Evolutionary conservation across 805 yeast genomes (phyloP), one percentile per base, ranked within the genome.

Genomic region (Saturnispora quitensis): DNA sequence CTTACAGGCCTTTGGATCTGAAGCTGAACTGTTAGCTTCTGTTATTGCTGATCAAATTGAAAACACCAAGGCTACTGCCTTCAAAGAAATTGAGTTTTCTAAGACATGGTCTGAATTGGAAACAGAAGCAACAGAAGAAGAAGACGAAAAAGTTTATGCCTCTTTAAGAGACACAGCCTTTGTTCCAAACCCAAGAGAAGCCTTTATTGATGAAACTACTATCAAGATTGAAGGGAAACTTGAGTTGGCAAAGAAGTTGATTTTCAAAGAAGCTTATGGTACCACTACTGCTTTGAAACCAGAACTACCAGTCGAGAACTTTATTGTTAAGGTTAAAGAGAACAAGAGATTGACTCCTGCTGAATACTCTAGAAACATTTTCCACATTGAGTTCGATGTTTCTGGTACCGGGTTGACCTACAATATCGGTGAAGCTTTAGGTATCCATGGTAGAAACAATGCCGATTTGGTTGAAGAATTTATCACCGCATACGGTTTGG

Each of bases 391-490:
- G 71, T 89, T 91, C 59, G 98, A 91, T 66, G 79, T 84, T 64
- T 70, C 89, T 45, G 95, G 95, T 50, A 89, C 97, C 36, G 97
- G 95, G 25, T 74, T 91, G 64, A 87, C 81, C 47, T 91, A 91
- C 66, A 93, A 84, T 57, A 89, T 91, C 64, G 98, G 98, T 66
- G 98, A 91, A 74, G 97, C 98, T 20, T 78, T 91, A 55, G 98
- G 98, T 63, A 80, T 91, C 54, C 97, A 91, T 62, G 97, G 96
- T 47, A 82, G 91, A 64, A 91, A 91, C 72, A 77, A 81, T 60
- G 66, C 74, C 40, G 76, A 71, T 17, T 76, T 73, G 38, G 96
- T 90, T 50, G 77, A 73, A 44, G 75, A 76, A 57, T 91, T 91
- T 69, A 75, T 91, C 59, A 61, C 73, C 20, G 75, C 73, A 63